phyloP scores from a whole-genome alignment of 1,139 yeast genomes.

The Yamadazyma dushanensis region DNA sequence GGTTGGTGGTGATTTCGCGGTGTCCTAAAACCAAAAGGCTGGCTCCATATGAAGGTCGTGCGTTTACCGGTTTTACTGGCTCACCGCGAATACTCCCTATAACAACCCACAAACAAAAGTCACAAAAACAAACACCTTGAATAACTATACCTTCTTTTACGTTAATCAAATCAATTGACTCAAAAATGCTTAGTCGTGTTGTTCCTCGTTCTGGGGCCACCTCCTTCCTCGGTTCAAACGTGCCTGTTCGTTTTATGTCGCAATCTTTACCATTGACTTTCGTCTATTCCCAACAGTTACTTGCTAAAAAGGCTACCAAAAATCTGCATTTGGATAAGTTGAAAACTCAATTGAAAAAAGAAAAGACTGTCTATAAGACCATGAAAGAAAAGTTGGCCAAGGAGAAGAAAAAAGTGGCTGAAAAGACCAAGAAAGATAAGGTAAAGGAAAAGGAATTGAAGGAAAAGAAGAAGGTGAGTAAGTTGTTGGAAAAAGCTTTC shows the following conservation, averaged over 20 bases:
- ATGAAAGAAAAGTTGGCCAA: slow-evolving; percentile 21
- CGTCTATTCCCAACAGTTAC: not conserved
- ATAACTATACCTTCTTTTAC: too few species aligned
- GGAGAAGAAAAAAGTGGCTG: slow-evolving; percentile 18
- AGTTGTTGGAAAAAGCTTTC: slow-evolving; percentile 25
- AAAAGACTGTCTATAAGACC: slow-evolving; percentile 21
- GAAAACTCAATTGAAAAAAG: slow-evolving; percentile 22
- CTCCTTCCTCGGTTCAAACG: too few species aligned
- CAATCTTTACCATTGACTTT: not conserved
- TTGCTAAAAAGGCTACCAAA: not conserved
- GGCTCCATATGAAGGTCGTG: too few species aligned
- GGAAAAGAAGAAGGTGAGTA: slow-evolving; percentile 19
- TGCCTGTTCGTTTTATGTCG: slow-evolving; percentile 1
- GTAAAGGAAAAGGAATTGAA: slow-evolving; percentile 13
- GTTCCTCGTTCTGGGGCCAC: too few species aligned
- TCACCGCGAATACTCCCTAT: not conserved
- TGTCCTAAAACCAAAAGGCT: too few species aligned
- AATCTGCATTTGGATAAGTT: slow-evolving; percentile 8
- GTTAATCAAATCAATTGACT: too few species aligned
- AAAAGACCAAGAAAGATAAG: slow-evolving; percentile 13
- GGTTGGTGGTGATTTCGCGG: too few species aligned
- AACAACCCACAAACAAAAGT: not conserved
- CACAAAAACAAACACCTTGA: too few species aligned
- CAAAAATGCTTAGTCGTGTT: too few species aligned
- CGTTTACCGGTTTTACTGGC: too few species aligned